A percentile compares a stretch with the other conserved stretches of the same genome.
These are phyloP conservation scores for Penicillium soppii DNA, from an alignment of 495 filamentous ascomycete species.

Conservation along the genomic window DNA sequence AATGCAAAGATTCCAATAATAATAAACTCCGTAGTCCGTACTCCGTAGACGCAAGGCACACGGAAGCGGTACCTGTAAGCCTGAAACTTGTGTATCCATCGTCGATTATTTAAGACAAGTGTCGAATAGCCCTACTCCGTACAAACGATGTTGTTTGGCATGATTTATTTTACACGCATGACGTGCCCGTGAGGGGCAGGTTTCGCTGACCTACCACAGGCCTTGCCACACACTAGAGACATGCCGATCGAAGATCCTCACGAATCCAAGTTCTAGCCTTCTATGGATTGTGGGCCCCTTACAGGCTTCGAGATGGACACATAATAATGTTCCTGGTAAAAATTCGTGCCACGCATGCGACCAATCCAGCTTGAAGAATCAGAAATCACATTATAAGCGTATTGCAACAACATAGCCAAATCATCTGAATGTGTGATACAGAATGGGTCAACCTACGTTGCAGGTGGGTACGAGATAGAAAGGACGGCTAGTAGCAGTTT, in stretches of 20 bases:
- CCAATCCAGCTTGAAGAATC: not conserved
- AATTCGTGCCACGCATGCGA: not conserved
- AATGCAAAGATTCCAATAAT: not conserved
- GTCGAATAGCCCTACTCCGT: not conserved
- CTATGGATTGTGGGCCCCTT: conserved; percentile 4
- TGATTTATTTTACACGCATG: not conserved
- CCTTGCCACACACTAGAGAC: conserved; percentile 1
- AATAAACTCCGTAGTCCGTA: not conserved
- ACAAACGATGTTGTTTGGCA: not conserved
- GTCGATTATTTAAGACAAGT: not conserved
- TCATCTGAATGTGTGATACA: not conserved
- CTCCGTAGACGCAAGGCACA: not conserved
- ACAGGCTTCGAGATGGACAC: conserved; percentile 4
- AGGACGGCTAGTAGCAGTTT: too few species aligned
- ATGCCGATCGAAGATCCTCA: conserved; percentile 7
- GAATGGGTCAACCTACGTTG: too few species aligned
- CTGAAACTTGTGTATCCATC: not conserved
- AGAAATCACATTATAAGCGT: not conserved
- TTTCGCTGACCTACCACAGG: not conserved
- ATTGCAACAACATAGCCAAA: not conserved
- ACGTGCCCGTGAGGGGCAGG: conserved; percentile 2
- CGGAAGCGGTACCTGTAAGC: not conserved
- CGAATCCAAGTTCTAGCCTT: conserved; percentile 1
- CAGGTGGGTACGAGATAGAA: too few species aligned
- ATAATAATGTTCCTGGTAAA: conserved; percentile 1